Percentiles rank a stretch among this genome's conserved stretches.
Conservation (phyloP, 2,329 filamentous ascomycete species). For the Pseudocercospora fuligena region DNA sequence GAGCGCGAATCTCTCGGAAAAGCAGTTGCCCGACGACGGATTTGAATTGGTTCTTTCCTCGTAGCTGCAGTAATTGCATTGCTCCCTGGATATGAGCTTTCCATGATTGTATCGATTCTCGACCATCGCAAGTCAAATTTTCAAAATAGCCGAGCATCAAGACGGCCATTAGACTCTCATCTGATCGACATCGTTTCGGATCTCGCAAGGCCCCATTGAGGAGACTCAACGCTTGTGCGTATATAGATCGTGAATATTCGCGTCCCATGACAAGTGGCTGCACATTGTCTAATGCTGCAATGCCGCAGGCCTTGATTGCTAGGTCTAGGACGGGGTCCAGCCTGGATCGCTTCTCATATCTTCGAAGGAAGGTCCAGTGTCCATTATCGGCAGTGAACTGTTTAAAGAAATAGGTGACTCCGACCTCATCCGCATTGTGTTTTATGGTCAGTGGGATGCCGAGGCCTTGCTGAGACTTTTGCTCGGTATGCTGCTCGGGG, state of each 20-base stretch:
- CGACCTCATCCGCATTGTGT: constrained; percentile 34
- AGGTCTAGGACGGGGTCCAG: constrained; percentile 37
- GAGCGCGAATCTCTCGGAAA: constrained; percentile 37
- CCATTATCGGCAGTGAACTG: constrained; percentile 35
- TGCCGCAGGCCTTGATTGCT: constrained; percentile 39
- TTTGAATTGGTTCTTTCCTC: constrained; percentile 39
- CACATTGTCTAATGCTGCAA: constrained; percentile 39
- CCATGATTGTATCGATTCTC: constrained; percentile 42
- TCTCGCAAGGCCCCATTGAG: constrained; percentile 41
- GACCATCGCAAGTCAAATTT: constrained; percentile 40
- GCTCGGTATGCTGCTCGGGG: neutral
- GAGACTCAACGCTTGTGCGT: constrained; percentile 39
- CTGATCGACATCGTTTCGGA: constrained; percentile 35
- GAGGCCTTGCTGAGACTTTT: neutral
- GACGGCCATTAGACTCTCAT: constrained; percentile 43
- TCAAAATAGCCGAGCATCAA: constrained; percentile 46
- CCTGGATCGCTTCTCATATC: constrained; percentile 10
- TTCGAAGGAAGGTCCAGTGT: constrained; percentile 37
- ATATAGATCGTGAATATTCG: constrained; percentile 34
- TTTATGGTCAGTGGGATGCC: constrained; percentile 23
- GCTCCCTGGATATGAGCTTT: constrained; percentile 46
- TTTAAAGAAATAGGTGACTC: constrained; percentile 38
- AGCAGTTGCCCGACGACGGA: constrained; percentile 32
- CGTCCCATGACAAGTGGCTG: constrained; percentile 29
- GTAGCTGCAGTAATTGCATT: constrained; percentile 41